Conservation (phyloP, 2,329 filamentous ascomycete species). For the Truncatella angustata region DNA sequence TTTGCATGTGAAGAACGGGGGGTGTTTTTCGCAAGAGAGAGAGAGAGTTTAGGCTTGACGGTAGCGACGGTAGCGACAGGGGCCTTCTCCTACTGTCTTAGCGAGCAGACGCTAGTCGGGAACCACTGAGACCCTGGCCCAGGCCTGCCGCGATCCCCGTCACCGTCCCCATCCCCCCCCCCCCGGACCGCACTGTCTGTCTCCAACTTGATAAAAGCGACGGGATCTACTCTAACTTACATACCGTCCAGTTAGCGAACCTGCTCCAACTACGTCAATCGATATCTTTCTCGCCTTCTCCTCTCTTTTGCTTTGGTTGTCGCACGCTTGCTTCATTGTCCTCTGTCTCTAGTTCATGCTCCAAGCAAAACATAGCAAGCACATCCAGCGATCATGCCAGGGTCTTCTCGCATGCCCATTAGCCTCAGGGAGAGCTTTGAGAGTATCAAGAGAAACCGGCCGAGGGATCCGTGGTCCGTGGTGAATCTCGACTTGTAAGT, state of each 20-base stretch:
- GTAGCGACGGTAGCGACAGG: no score
- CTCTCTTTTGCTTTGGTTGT: not conserved
- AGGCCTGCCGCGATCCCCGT: not conserved
- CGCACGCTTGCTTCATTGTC: no score
- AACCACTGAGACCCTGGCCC: no score
- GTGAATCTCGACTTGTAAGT: slow-evolving; percentile 70
- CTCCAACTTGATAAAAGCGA: not conserved
- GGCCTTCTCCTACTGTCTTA: no score
- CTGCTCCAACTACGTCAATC: not conserved
- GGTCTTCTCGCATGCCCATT: slow-evolving; percentile 67
- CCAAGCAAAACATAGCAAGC: no score
- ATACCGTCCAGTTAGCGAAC: not conserved
- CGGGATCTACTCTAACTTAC: no score
- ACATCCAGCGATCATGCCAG: slow-evolving; percentile 49
- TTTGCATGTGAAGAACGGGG: no score
- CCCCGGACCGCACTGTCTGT: not conserved
- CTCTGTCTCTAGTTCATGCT: no score
- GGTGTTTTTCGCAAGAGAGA: no score
- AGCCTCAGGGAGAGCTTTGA: slow-evolving; percentile 68
- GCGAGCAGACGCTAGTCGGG: no score
- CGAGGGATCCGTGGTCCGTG: slow-evolving; percentile 54
- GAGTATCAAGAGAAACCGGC: slow-evolving; percentile 56
- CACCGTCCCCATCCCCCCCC: no score
- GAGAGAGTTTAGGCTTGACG: no score
- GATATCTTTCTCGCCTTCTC: not conserved